A percentile compares a stretch with the other conserved stretches of the same genome.
Conservation (phyloP, 192 early-diverging fungal species). For the Gamsiella multidivaricata region DNA sequence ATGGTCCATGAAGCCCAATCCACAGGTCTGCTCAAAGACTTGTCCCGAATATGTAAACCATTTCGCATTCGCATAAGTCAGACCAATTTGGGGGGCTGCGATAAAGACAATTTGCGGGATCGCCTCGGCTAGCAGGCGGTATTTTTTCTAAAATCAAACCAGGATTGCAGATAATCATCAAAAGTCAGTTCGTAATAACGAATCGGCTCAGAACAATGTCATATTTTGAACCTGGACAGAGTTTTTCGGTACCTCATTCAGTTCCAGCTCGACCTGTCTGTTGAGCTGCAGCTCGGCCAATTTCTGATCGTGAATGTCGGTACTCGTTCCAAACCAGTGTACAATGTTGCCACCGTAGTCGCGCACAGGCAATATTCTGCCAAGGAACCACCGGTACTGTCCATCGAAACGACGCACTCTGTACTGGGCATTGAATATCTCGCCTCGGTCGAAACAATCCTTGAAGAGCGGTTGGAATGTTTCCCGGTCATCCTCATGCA, state of each 20-base stretch:
- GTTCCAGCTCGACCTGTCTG: conserved; percentile 62
- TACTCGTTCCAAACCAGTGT: conserved; percentile 69
- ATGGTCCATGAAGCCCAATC: conserved; percentile 66
- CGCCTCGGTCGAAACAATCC: conserved; percentile 58
- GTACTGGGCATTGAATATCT: conserved; percentile 63
- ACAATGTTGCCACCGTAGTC: conserved; percentile 64
- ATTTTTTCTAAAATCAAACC: conserved; percentile 60
- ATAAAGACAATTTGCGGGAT: conserved; percentile 73
- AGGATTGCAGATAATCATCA: neutral
- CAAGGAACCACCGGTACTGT: conserved; percentile 65
- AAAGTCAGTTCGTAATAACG: too few relatives aligned
- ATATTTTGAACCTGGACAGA: too few relatives aligned
- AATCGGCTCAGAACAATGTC: too few relatives aligned
- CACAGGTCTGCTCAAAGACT: conserved; percentile 58
- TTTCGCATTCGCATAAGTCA: conserved; percentile 66
- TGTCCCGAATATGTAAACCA: conserved; percentile 66
- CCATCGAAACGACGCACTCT: conserved; percentile 65
- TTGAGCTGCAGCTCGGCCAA: conserved; percentile 56
- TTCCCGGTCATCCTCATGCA: conserved; percentile 63
- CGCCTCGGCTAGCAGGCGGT: conserved; percentile 65
- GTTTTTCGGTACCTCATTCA: conserved; percentile 55
- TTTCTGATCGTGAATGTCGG: conserved; percentile 68
- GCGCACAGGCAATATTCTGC: conserved; percentile 61
- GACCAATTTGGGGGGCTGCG: conserved; percentile 57
- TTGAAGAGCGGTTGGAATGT: conserved; percentile 56